A percentile compares a stretch with the other conserved stretches of the same genome.
phyloP scores from a whole-genome alignment of 148 eudicot genomes.

The Rhododendron griersonianum region DNA sequence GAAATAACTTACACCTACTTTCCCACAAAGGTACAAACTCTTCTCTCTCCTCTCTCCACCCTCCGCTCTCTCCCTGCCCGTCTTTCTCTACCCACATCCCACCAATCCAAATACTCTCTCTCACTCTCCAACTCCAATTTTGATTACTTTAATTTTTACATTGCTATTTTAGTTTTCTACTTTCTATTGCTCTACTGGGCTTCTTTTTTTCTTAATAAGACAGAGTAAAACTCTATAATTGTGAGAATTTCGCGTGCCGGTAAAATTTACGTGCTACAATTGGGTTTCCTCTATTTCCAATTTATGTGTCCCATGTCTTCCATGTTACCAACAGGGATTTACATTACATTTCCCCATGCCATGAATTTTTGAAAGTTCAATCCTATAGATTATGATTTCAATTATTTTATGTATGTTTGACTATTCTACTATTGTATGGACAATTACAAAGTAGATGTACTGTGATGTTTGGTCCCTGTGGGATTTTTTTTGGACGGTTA shows the following conservation, averaged over 20 bases:
- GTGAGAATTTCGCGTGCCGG: not conserved
- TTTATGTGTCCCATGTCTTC: not conserved
- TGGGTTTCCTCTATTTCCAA: not conserved
- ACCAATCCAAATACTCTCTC: not conserved
- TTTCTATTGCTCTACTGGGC: not conserved
- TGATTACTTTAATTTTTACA: not conserved
- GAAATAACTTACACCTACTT: not conserved
- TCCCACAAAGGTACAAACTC: not conserved
- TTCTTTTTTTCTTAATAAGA: not conserved
- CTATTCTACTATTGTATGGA: not conserved
- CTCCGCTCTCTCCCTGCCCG: not conserved
- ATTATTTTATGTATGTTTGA: not conserved
- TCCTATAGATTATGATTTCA: not conserved
- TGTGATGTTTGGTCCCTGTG: not conserved
- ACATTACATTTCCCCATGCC: not conserved
- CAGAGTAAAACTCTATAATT: not conserved
- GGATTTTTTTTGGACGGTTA: not conserved
- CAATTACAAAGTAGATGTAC: not conserved
- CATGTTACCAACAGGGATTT: not conserved
- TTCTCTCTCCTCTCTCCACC: not conserved
- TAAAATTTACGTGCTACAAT: not conserved
- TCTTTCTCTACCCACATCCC: not conserved
- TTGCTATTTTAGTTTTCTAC: not conserved
- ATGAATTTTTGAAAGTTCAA: not conserved
- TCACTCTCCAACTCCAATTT: not conserved